Base-by-base conservation (phyloP, 352 stramenopile species). In the Pythium coloratum region DNA sequence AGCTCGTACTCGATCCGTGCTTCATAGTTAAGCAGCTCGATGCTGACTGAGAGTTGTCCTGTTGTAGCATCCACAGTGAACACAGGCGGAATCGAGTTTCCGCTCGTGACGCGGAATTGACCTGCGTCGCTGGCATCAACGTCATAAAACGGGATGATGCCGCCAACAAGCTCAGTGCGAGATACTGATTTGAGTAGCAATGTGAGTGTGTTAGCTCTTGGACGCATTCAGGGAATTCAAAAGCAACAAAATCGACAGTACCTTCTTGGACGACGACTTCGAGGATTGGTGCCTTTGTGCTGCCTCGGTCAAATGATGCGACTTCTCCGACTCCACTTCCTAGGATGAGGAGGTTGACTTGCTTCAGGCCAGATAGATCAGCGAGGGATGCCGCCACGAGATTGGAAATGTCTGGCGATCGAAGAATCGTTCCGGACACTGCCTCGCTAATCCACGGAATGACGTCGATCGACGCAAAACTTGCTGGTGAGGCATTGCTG, bases 251-350 rank as follows among this genome's bases (percentile, higher is more conserved):
- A 24, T 24, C 24, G 6, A 53, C 28, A 51, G 61, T 72, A 86
- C 80, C 74, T 77, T 83, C 72, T n/a, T 55, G 30, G 26, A 81
- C 67, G 7, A 61, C 62, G 6, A 88, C n/a, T 59, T 79, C 75
- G 16, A 88, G 64, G 24, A 73, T 53, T 4, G 81, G 67, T 32
- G 76, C 71, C 6, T 9, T 49, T 10, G 55, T 28, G 26, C 59
- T 5, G 24, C 67, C 58, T 12, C 53, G 58, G 56, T 89, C 77
- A 42, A 83, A 86, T 3, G 81, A 67, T 28, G 64, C 71, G 20
- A 89, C 57, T 70, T 86, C 81, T 34, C 81, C 81, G 6, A 87
- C 56, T 1, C 78, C 81, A 32, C 73, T 81, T 44, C 81, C 81
- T 0, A 73, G 66, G 26, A 89, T 76, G 1, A 86, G 38, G 0